These are phyloP conservation scores for Curvularia verruculosa DNA, from an alignment of 2,329 filamentous ascomycete species.

Conservation along the genomic window DNA sequence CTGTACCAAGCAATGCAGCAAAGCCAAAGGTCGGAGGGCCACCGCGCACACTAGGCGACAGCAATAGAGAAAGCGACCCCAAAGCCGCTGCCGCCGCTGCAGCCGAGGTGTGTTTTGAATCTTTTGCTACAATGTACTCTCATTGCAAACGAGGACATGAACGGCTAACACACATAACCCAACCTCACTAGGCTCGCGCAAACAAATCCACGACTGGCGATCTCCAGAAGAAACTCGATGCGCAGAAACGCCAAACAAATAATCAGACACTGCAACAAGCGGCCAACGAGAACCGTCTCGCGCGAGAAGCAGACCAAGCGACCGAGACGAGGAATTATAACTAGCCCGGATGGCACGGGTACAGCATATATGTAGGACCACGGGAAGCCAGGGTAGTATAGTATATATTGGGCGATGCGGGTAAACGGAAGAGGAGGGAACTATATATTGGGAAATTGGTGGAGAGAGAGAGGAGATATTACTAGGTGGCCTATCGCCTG, in stretches of 20 bases:
- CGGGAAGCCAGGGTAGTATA: neutral
- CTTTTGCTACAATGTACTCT: too few species aligned
- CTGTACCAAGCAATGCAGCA: slow-evolving; percentile 43
- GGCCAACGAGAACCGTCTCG: slow-evolving; percentile 69
- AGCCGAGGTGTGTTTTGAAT: slow-evolving; percentile 80
- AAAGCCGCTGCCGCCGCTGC: slow-evolving; percentile 77
- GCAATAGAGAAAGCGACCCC: slow-evolving; percentile 60
- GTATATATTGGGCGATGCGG: neutral
- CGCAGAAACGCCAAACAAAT: slow-evolving; percentile 76
- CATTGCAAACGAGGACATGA: neutral
- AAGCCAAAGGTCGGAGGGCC: slow-evolving; percentile 54
- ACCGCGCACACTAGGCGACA: slow-evolving; percentile 68
- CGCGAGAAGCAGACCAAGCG: slow-evolving; percentile 70
- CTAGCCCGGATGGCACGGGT: slow-evolving; percentile 35
- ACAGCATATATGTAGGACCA: neutral
- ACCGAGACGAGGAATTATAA: slow-evolving; percentile 64
- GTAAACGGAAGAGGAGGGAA: neutral
- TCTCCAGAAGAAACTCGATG: slow-evolving; percentile 68
- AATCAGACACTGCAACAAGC: slow-evolving; percentile 70
- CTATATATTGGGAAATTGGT: neutral
- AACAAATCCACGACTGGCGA: slow-evolving; percentile 61
- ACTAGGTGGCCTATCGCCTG: neutral
- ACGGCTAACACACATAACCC: slow-evolving; percentile 17
- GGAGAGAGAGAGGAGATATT: neutral
- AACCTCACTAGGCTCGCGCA: slow-evolving; percentile 68